Conservation (phyloP, 2,329 filamentous ascomycete genomes). For the Emergomyces pasteurianus region DNA sequence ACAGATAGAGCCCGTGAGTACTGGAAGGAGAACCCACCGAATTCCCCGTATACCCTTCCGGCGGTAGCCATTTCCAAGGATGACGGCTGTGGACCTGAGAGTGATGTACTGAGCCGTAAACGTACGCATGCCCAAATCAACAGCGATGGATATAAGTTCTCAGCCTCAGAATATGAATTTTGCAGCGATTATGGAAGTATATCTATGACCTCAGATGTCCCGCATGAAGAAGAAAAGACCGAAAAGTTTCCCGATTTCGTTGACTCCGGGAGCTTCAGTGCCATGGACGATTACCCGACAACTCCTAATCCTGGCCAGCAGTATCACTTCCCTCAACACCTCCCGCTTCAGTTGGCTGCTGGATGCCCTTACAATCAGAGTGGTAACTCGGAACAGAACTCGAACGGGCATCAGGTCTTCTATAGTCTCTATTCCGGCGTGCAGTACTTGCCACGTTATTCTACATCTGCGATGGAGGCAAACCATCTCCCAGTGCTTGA, state of each 20-base stretch:
- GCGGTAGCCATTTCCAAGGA: background rate
- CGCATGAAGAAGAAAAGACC: background rate
- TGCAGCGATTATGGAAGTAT: background rate
- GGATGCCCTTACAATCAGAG: background rate
- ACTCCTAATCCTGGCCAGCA: background rate
- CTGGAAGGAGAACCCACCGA: constrained; percentile 1
- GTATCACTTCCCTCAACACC: background rate
- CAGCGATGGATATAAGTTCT: background rate
- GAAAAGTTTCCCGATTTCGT: background rate
- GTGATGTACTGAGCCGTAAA: background rate
- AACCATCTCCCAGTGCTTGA: background rate
- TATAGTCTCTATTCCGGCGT: background rate
- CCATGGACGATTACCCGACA: background rate
- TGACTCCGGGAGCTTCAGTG: background rate
- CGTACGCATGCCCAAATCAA: background rate
- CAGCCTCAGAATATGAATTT: background rate
- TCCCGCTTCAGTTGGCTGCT: background rate
- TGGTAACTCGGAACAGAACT: background rate
- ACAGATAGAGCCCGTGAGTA: background rate
- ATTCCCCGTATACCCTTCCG: constrained; percentile 1
- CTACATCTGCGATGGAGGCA: background rate
- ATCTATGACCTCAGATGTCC: background rate
- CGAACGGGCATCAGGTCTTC: background rate
- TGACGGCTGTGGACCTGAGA: background rate
- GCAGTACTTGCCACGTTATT: background rate